Base-by-base conservation (phyloP, 345 rosid genomes). In the Isatis tinctoria region DNA sequence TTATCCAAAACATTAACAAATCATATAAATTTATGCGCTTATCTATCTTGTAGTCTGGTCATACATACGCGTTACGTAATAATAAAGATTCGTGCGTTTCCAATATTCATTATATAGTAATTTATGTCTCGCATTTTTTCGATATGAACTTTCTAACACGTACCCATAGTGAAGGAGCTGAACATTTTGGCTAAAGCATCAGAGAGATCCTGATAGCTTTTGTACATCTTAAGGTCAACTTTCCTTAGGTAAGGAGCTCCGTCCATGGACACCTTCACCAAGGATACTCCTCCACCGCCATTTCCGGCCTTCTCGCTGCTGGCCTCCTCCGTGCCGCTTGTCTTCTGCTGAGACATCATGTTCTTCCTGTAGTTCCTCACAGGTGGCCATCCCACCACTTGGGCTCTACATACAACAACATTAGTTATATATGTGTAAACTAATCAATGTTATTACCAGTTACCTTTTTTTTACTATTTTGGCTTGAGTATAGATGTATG, bases 351-450 rank as follows among this genome's bases (percentile, higher is more conserved):
- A 37, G 88, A 84, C 92, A 93, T 87, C 10, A 88, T 68, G 84
- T 93, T 93, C 91, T 88, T 93, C 81, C 98, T 75, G 82, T 87
- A 93, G 26, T 90, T 85, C 70, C 98, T 76, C 76, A 93, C 97
- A 9, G 98, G 97, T 60, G 98, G 98, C 98, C 98, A 93, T 40
- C 98, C 98, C 67, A 93, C 92, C 14, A 93, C 94, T 77, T 93
- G 97, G 14, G 90, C 85, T 84, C 97, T 93, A 75, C 71, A 41
- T 51, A 66, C 49, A 64, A 54, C 40, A 40, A 28, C 53, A 71
- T 36, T 40, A 36, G 13, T 43, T 37, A 12, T 3, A 17, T 33
- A 24, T 45, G 2, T 24, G 60, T 74, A 11, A 36, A 13, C 20
- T 5, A 26, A 40, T 10, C 13, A 52, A 52, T 49, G 57, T 49